Evolutionary conservation across 164 flowering plant species (phyloP).

Genomic region (Litsea cubeba): DNA sequence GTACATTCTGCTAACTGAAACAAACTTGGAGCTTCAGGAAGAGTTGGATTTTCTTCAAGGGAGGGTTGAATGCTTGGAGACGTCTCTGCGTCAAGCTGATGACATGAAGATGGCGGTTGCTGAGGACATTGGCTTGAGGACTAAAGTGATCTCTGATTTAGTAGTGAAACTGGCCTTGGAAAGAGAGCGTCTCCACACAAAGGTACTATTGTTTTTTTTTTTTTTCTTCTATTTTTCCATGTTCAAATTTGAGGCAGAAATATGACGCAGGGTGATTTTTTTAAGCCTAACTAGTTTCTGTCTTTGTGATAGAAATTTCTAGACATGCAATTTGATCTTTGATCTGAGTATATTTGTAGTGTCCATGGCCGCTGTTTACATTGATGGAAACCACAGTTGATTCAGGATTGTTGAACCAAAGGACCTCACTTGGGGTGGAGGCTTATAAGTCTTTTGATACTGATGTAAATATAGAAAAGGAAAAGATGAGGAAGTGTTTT

Average conservation of each 20-base stretch:
- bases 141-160: constrained; percentile 62
- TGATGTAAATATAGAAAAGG: too few species aligned
- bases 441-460: too few species aligned
- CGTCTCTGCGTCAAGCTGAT: constrained; percentile 57
- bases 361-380: too few species aligned
- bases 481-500: too few species aligned
- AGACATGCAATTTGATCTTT: neutral
- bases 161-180: constrained; percentile 69
- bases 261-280: neutral
- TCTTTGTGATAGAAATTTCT: neutral
- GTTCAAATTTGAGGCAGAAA: neutral
- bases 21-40: constrained; percentile 45
- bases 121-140: constrained; percentile 44
- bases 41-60: constrained; percentile 46
- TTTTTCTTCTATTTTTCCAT: neutral
- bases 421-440: too few species aligned
- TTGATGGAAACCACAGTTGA: too few species aligned
- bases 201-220: constrained; percentile 36
- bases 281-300: neutral
- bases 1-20: constrained; percentile 33
- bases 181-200: constrained; percentile 82
- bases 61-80: constrained; percentile 53
- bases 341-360: too few species aligned
- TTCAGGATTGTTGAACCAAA: too few species aligned
- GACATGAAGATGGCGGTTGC: constrained; percentile 51